phyloP scores from a whole-genome alignment of 441 rosid species.

The Melastoma candidum region DNA sequence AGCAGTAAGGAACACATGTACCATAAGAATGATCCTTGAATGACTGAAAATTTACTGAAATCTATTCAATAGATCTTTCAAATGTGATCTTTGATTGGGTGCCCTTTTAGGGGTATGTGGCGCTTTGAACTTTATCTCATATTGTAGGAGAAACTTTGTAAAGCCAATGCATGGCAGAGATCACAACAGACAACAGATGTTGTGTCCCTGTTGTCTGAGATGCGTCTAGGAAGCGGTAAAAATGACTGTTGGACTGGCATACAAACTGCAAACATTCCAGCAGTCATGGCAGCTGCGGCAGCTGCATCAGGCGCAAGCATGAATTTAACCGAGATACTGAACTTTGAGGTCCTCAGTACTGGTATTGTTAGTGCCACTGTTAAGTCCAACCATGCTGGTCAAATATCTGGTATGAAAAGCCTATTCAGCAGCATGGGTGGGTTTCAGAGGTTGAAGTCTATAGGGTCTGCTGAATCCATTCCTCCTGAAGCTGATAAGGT shows the following conservation, averaged over 20 bases:
- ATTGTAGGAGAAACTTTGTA: slow-evolving; percentile 84
- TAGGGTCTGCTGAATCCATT: slow-evolving; percentile 72
- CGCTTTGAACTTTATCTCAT: too few species aligned
- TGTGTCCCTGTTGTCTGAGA: slow-evolving; percentile 93
- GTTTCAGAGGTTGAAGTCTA: slow-evolving; percentile 83
- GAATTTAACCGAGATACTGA: slow-evolving; percentile 74
- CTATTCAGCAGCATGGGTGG: slow-evolving; percentile 93
- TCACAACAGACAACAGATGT: slow-evolving; percentile 82
- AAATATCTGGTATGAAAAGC: slow-evolving; percentile 99
- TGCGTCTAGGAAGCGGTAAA: slow-evolving; percentile 84
- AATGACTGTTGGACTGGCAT: slow-evolving; percentile 86
- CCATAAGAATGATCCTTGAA: too few species aligned
- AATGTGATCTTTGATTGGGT: too few species aligned
- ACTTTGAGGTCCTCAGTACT: slow-evolving; percentile 94
- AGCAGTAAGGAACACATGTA: too few species aligned
- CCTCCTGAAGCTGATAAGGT: slow-evolving; percentile 80
- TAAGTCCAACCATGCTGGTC: slow-evolving; percentile 94
- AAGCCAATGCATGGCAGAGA: slow-evolving; percentile 97
- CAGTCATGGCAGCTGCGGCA: slow-evolving; percentile 97
- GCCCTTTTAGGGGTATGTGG: too few species aligned
- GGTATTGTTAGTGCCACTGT: slow-evolving; percentile 95
- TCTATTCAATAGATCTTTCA: too few species aligned
- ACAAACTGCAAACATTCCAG: slow-evolving; percentile 89
- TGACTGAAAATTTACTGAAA: too few species aligned
- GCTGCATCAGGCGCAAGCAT: slow-evolving; percentile 97